Evolutionary conservation across 2,329 filamentous ascomycete genomes (phyloP).

Genomic region (Fusarium algeriense): DNA sequence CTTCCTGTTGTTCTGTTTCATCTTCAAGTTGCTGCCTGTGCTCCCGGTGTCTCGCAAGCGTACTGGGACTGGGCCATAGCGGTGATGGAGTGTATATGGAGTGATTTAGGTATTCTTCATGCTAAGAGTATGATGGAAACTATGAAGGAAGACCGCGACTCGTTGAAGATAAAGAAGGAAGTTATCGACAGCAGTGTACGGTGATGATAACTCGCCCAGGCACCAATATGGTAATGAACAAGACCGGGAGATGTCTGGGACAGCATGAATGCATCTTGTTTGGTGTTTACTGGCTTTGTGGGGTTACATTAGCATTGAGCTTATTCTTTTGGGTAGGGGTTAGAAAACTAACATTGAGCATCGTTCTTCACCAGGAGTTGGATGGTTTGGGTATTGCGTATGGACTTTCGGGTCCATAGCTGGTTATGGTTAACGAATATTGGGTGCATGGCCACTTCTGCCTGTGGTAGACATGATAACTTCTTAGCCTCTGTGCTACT

Average conservation of each 20-base stretch:
- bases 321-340: neutral
- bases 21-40: slow-evolving; percentile 61
- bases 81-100: slow-evolving; percentile 63
- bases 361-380: slow-evolving; percentile 14
- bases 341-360: slow-evolving; percentile 5
- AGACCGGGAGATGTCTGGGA: neutral
- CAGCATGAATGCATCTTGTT: slow-evolving; percentile 20
- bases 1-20: slow-evolving; percentile 64
- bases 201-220: slow-evolving; percentile 1
- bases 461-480: neutral
- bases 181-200: slow-evolving; percentile 1
- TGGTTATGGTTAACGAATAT: slow-evolving; percentile 2
- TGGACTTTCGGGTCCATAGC: neutral
- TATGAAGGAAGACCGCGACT: slow-evolving; percentile 50
- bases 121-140: slow-evolving; percentile 59
- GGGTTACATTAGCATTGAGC: slow-evolving; percentile 9
- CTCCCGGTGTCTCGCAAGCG: slow-evolving; percentile 57
- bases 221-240: neutral
- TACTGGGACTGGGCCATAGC: slow-evolving; percentile 61
- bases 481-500: neutral
- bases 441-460: neutral
- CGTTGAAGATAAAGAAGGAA: slow-evolving; percentile 24
- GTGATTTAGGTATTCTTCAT: slow-evolving; percentile 64
- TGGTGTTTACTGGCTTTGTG: slow-evolving; percentile 12
- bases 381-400: neutral